Evolutionary conservation across 139 green algal species (phyloP).

Genomic region (Micromonas commoda): DNA sequence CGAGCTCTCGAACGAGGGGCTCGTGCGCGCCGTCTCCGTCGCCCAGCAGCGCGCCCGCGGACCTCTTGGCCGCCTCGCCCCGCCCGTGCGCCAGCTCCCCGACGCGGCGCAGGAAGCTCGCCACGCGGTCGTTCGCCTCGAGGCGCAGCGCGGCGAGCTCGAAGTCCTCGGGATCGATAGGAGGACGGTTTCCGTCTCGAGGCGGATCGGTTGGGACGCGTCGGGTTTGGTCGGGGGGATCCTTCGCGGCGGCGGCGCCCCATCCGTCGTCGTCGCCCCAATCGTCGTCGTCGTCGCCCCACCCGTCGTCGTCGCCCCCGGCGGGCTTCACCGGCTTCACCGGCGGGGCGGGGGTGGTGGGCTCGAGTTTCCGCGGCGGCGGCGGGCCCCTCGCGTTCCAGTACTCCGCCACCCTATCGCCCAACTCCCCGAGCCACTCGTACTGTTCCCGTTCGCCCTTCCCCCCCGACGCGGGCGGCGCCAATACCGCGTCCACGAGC

Average conservation of each 20-base stretch:
- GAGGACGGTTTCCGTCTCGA: too few species aligned
- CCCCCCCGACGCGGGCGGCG: too few species aligned
- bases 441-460: too few species aligned
- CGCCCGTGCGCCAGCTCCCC: background rate
- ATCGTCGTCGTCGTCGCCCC: background rate
- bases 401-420: too few species aligned
- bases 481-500: too few species aligned
- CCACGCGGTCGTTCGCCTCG: background rate
- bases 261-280: background rate
- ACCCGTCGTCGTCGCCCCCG: background rate
- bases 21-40: background rate
- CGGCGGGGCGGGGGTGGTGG: too few species aligned
- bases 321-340: background rate
- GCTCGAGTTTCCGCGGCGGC: too few species aligned
- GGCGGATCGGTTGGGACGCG: too few species aligned
- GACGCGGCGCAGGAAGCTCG: background rate
- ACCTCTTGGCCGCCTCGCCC: too few species aligned
- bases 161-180: background rate
- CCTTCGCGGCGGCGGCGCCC: background rate
- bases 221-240: background rate
- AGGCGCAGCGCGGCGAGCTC: background rate
- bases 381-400: too few species aligned
- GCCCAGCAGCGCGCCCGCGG: too few species aligned
- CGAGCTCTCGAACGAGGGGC: background rate
- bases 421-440: too few species aligned